Conservation (phyloP, 2,329 filamentous ascomycete species). For the Decorospora gaudefroyi region DNA sequence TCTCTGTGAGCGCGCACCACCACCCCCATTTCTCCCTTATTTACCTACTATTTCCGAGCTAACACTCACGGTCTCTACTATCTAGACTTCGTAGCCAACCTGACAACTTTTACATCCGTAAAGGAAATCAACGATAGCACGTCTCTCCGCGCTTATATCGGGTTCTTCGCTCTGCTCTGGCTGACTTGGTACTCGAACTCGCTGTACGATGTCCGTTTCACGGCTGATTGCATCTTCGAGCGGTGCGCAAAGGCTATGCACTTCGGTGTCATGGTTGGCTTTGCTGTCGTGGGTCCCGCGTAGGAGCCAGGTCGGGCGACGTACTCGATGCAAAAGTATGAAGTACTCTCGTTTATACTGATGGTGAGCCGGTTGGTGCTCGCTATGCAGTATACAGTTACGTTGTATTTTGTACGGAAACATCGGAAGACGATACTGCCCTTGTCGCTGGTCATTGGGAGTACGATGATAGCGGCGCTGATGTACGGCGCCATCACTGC, state of each 20-base stretch:
- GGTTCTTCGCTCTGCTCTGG: conserved; percentile 65
- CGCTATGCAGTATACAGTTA: conserved; percentile 47
- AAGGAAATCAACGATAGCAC: conserved; percentile 60
- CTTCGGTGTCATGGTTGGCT: conserved; percentile 67
- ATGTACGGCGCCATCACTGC: conserved; percentile 32
- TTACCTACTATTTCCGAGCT: not conserved
- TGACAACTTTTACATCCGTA: conserved; percentile 64
- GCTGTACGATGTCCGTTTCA: conserved; percentile 68
- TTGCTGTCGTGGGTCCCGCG: conserved; percentile 61
- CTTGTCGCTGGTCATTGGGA: conserved; percentile 41
- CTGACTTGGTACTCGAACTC: conserved; percentile 69
- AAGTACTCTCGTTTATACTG: conserved; percentile 45
- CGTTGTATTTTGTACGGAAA: conserved; percentile 41
- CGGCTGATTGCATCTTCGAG: conserved; percentile 67
- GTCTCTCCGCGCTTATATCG: conserved; percentile 52
- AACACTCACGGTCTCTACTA: not conserved
- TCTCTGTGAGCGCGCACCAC: conserved; percentile 3
- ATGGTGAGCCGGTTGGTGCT: conserved; percentile 47
- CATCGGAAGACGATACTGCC: conserved; percentile 39
- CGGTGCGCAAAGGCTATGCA: conserved; percentile 63
- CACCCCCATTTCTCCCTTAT: too few relatives aligned
- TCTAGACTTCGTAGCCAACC: conserved; percentile 49
- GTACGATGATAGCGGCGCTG: conserved; percentile 42
- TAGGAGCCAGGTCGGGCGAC: conserved; percentile 32
- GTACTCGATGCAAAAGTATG: conserved; percentile 51